Evolutionary conservation across 2,329 filamentous ascomycete genomes (phyloP).

Genomic region (Westerdykella ornata): DNA sequence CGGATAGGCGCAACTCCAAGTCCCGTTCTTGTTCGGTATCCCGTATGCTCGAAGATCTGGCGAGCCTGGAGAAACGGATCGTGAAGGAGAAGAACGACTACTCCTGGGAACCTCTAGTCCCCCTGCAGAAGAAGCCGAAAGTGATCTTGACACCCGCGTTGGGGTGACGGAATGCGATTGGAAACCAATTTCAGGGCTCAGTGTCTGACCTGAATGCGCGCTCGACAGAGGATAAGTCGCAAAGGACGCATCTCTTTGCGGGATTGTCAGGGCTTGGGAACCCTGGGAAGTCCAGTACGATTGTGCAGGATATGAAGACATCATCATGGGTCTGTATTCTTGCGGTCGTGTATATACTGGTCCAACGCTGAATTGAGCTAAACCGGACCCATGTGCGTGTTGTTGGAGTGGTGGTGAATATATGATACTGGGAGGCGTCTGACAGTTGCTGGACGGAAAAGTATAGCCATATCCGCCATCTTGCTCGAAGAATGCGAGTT

Average conservation of each 20-base stretch:
- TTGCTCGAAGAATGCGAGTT: conserved; percentile 32
- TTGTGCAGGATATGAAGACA: conserved; percentile 31
- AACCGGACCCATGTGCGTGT: conserved; percentile 21
- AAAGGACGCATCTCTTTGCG: conserved; percentile 25
- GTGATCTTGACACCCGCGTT: conserved; percentile 28
- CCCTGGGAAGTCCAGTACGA: conserved; percentile 27
- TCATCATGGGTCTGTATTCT: conserved; percentile 25
- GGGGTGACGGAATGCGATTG: conserved; percentile 16
- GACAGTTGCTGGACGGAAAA: conserved; percentile 33
- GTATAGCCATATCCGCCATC: conserved; percentile 31
- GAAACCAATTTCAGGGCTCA: conserved; percentile 22
- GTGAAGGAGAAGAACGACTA: conserved; percentile 28
- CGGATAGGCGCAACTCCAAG: conserved; percentile 54
- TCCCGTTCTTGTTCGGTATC: conserved; percentile 42
- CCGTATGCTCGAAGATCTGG: conserved; percentile 39
- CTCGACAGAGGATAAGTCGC: conserved; percentile 31
- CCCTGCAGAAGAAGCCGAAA: conserved; percentile 26
- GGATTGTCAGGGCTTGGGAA: conserved; percentile 23
- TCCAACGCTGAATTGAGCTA: conserved; percentile 19
- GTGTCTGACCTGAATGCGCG: conserved; percentile 19
- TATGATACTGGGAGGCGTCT: conserved; percentile 35
- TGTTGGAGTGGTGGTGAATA: conserved; percentile 34
- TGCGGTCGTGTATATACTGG: conserved; percentile 26
- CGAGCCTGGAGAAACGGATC: conserved; percentile 36
- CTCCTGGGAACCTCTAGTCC: conserved; percentile 22